Conservation (phyloP, 148 eudicot species). For the Oxyria digyna region DNA sequence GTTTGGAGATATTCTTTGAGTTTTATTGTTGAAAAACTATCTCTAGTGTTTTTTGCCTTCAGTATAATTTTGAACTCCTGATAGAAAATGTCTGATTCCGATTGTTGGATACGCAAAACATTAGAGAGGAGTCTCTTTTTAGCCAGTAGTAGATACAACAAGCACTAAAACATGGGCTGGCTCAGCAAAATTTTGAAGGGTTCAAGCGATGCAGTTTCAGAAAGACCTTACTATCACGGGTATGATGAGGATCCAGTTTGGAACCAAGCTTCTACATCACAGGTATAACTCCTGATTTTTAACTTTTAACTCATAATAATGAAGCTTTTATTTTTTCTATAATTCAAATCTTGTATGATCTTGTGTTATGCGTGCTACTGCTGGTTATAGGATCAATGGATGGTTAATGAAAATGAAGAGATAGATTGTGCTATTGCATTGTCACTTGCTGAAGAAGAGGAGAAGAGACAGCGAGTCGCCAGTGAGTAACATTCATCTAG, state of each 20-base stretch:
- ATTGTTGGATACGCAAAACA: neutral
- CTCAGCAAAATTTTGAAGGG: conserved; percentile 69
- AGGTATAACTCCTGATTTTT: no score
- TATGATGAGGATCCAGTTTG: conserved; percentile 26
- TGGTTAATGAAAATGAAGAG: conserved; percentile 36
- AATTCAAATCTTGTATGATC: no score
- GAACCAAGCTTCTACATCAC: no score
- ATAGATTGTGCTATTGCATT: conserved; percentile 67
- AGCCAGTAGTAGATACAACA: neutral
- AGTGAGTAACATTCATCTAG: conserved; percentile 26
- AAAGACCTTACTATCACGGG: conserved; percentile 33
- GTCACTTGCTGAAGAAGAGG: conserved; percentile 52
- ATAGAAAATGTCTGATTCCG: neutral
- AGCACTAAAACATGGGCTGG: conserved; percentile 55
- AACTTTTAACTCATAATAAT: no score
- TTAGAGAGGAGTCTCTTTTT: neutral
- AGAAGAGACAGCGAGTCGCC: conserved; percentile 21
- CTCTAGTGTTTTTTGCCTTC: neutral
- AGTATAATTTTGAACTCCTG: neutral
- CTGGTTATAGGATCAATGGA: conserved; percentile 33
- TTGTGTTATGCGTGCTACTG: no score
- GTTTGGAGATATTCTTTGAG: neutral
- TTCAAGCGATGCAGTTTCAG: conserved; percentile 45
- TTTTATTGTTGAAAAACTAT: neutral
- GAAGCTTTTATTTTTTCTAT: no score